Base-by-base conservation (phyloP, 2,329 filamentous ascomycete genomes). In the Sporothrix globosa region DNA sequence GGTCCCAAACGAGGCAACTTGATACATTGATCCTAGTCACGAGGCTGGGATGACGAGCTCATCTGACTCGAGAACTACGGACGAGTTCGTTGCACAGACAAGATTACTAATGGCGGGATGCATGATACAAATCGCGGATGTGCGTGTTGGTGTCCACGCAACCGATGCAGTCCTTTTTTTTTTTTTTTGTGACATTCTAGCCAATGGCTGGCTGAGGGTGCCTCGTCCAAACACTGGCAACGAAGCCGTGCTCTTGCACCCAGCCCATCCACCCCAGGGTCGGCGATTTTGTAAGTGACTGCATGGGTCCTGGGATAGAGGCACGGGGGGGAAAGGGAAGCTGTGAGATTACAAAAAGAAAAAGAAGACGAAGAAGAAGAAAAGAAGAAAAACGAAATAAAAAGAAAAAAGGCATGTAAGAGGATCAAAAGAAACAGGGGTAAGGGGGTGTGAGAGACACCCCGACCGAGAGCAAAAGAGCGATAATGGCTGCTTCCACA, bases 341-440 rank as follows among this genome's bases (percentile, higher is more conserved):
- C 41, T 13, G 1, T 4, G 39, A 10, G 39, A 4, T 41, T 4
- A 10, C 39, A 39, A 41, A 24, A 34, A 11, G 17, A 11, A 21
- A 0, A 6, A 30, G 27, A 34, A 19, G 21, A 21, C 21, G 17
- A 34, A 30, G 2, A 61, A 14, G 46, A 17, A 44, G 19, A 44
- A 53, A n/a, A 10, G 13, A 52, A 21, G 19, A 61, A 24, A 17
- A 70, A 17, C 58, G 56, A 66, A 60, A 24, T 11, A 52, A 46
- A 19, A 53, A 56, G 21, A 67, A 14, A 53, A 65, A 71, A n/a
- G 14, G 41, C 4, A 53, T 63, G 65, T 48, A 48, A 63, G 50
- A 53, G 58, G 48, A 27, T 50, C n/a, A 66, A 39, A 14, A 46
- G 27, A 66, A 68, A 63, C 50, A 70, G 68, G 60, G 68, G 50